Evolutionary conservation across 2,329 filamentous ascomycete genomes (phyloP), one percentile per base, ranked within the genome.

Genomic region (Aspergillus quadrilineatus): DNA sequence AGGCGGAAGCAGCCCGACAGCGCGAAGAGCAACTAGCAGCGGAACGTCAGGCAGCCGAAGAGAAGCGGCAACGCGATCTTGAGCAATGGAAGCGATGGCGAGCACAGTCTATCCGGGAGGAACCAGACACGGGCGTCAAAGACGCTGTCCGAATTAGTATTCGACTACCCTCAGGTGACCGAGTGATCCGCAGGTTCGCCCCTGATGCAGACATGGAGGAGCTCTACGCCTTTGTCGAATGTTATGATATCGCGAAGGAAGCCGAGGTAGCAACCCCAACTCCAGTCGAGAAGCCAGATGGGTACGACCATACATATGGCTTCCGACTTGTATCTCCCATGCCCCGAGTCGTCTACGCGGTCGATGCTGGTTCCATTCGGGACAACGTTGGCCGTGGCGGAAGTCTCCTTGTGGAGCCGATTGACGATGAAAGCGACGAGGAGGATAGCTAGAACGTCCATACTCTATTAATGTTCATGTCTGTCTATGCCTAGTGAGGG

Each of bases 191-290:
- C 42, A 84, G 84, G 49, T 97, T 99, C 70, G 73, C 79, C 0
- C 79, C 82, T 1, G 79, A 85, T n/a, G 85, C 89, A 0, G 80
- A 83, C 2, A 78, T 97, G 37, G 93, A 97, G 70, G 92, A 97
- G 67, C 77, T 99, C 5, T 97, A 97, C 73, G 94, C 93, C 0
- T 97, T 96, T 75, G 92, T 97, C 2, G 94, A 99, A 69, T 97
- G 93, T 75, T 88, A 92, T 70, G 86, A 90, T 51, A 65, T 88
- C 5, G 65, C 92, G 3, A 73, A 82, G 36, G 73, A 75, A 30
- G 36, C 61, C 37, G 73, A 74, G n/a, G 34, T 60, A 50, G 10
- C 34, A 37, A 48, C 65, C 55, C 59, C 58, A 57, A 22, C 74
- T 14, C 70, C 76, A 32, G 71, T 73, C 1, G 67, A 75, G 4